phyloP scores from a whole-genome alignment of 805 yeast species.

The Clavispora fructus region DNA sequence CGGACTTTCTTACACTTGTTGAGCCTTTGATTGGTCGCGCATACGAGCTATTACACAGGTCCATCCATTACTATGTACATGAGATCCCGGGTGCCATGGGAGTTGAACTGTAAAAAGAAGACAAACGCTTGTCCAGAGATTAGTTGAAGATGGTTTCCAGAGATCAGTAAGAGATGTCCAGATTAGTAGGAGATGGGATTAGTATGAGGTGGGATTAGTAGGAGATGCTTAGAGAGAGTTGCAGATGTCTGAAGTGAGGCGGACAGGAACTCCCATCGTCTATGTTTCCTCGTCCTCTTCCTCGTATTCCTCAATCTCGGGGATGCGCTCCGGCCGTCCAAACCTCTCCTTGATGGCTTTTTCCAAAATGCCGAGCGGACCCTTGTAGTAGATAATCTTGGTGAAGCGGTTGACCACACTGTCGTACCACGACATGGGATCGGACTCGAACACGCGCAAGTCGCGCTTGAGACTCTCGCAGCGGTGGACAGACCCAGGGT shows the following conservation, averaged over 20 bases:
- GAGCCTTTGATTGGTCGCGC: constrained; percentile 13
- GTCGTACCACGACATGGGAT: constrained; percentile 29
- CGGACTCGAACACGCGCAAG: constrained; percentile 22
- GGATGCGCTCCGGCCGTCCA: constrained; percentile 29
- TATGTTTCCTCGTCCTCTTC: constrained; percentile 31
- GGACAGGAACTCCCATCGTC: too few relatives aligned
- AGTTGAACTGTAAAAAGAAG: background rate
- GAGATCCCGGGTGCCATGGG: background rate
- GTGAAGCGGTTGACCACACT: constrained; percentile 28
- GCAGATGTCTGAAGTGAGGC: too few relatives aligned
- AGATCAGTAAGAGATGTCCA: too few relatives aligned
- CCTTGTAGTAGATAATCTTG: constrained; percentile 34
- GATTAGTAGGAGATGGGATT: too few relatives aligned
- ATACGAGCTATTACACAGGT: background rate
- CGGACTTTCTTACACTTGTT: constrained; percentile 15
- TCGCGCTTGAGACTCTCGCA: constrained; percentile 23
- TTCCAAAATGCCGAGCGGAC: constrained; percentile 39
- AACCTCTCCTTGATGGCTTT: constrained; percentile 36
- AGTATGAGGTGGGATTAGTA: too few relatives aligned
- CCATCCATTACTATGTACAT: background rate
- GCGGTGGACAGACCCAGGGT: constrained; percentile 20
- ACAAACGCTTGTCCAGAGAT: too few relatives aligned
- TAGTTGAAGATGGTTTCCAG: too few relatives aligned
- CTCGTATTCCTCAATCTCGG: constrained; percentile 38
- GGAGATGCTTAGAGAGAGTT: too few relatives aligned